These are phyloP conservation scores for Ceratocystis cubensis DNA, from an alignment of 2,329 filamentous ascomycete species.

Conservation along the genomic window DNA sequence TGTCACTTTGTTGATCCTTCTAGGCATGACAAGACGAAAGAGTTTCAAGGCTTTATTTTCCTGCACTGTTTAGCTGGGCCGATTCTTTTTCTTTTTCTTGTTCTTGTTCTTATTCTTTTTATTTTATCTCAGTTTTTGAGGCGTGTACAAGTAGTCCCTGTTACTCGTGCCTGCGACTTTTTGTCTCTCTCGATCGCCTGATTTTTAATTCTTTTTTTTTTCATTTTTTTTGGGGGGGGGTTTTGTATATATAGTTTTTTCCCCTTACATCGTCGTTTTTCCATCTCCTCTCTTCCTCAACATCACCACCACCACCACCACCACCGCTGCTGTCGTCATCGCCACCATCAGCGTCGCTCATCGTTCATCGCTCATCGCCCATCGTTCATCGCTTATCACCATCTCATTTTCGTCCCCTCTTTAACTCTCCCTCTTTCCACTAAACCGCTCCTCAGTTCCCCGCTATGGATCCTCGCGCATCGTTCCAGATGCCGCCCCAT, in stretches of 20 bases:
- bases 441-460: not conserved
- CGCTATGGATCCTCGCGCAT: constrained; percentile 39
- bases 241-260: not conserved
- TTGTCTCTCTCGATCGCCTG: not conserved
- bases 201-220: not conserved
- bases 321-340: not conserved
- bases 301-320: not conserved
- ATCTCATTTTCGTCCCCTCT: not conserved
- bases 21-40: not conserved
- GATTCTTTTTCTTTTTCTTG: not conserved
- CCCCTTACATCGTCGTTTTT: not conserved
- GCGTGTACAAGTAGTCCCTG: not conserved
- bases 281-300: not conserved
- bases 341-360: not conserved
- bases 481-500: constrained; percentile 43
- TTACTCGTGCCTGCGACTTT: not conserved
- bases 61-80: too few relatives aligned
- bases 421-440: not conserved
- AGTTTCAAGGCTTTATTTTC: not conserved
- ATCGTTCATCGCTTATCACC: not conserved
- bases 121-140: not conserved
- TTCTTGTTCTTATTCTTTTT: not conserved
- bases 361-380: too few relatives aligned
- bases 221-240: not conserved
- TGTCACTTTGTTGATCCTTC: constrained; percentile 3